These are phyloP conservation scores for Russula abietina DNA, from an alignment of 768 basidiomycete genomes.

Conservation along the genomic window DNA sequence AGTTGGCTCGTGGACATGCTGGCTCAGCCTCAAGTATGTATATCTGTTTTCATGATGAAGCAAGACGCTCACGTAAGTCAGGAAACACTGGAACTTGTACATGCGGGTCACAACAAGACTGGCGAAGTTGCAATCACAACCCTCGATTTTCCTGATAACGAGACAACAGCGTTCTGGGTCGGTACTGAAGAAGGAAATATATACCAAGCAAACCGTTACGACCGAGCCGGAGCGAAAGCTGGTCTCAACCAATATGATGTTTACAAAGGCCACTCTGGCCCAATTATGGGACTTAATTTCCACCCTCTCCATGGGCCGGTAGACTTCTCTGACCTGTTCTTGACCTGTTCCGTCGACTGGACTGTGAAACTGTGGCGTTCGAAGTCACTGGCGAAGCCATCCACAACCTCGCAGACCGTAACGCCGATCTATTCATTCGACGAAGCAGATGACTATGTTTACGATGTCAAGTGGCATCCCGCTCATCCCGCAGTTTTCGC, in stretches of 20 bases:
- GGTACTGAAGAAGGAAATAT: conserved; percentile 98
- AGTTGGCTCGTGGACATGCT: conserved; percentile 99
- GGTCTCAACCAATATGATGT: conserved; percentile 90
- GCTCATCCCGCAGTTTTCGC: conserved; percentile 92
- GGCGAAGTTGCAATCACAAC: conserved; percentile 93
- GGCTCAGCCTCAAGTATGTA: conserved; percentile 84
- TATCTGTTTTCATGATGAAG: not conserved
- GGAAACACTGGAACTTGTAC: conserved; percentile 91
- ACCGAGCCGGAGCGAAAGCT: conserved; percentile 94
- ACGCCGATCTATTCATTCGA: conserved; percentile 89
- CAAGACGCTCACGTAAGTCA: conserved; percentile 30
- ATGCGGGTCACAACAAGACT: conserved; percentile 91
- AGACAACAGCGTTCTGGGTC: conserved; percentile 95
- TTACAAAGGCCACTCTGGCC: conserved; percentile 89
- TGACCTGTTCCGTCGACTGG: conserved; percentile 94
- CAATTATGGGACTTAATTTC: conserved; percentile 91
- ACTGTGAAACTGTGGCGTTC: conserved; percentile 96
- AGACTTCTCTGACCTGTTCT: conserved; percentile 92
- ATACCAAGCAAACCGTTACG: conserved; percentile 94
- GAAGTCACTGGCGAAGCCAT: conserved; percentile 68
- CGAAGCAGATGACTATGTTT: conserved; percentile 97
- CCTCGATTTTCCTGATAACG: conserved; percentile 91
- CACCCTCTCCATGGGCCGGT: conserved; percentile 88
- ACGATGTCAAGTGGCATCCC: conserved; percentile 98
- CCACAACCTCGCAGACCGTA: conserved; percentile 49